A percentile compares a stretch with the other conserved stretches of the same genome.
These are phyloP conservation scores for Achaetomiella virescens DNA, from an alignment of 495 filamentous ascomycete species.

Conservation along the genomic window DNA sequence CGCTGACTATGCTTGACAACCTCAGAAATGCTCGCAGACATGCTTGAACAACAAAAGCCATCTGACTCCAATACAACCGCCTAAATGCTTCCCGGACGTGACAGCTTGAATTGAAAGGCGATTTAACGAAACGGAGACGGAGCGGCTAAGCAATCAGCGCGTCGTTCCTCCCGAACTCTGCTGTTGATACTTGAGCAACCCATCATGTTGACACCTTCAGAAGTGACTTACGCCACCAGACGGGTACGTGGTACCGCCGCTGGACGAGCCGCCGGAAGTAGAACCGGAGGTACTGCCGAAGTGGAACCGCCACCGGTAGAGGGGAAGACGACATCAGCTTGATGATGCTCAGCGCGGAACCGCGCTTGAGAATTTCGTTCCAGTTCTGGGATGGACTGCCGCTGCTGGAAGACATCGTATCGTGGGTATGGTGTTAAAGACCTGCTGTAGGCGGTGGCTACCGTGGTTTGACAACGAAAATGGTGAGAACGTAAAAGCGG, in stretches of 20 bases:
- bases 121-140: too few species aligned
- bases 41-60: too few species aligned
- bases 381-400: conserved; percentile 5
- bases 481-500: too few species aligned
- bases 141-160: background rate
- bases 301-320: conserved; percentile 5
- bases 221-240: background rate
- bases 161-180: background rate
- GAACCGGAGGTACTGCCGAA: background rate
- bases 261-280: conserved; percentile 3
- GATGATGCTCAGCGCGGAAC: conserved; percentile 13
- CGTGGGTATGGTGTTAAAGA: too few species aligned
- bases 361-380: conserved; percentile 16
- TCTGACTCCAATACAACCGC: too few species aligned
- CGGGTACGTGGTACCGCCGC: background rate
- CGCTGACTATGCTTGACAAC: too few species aligned
- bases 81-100: too few species aligned
- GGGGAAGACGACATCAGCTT: conserved; percentile 16
- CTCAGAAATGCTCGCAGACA: too few species aligned
- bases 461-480: too few species aligned
- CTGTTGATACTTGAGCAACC: background rate
- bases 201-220: background rate
- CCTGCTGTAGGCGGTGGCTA: background rate
- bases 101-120: too few species aligned
- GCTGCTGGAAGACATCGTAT: conserved; percentile 11